These are phyloP conservation scores for Vanderwaltozyma verrucispora DNA, from an alignment of 805 yeast genomes.

Conservation along the genomic window DNA sequence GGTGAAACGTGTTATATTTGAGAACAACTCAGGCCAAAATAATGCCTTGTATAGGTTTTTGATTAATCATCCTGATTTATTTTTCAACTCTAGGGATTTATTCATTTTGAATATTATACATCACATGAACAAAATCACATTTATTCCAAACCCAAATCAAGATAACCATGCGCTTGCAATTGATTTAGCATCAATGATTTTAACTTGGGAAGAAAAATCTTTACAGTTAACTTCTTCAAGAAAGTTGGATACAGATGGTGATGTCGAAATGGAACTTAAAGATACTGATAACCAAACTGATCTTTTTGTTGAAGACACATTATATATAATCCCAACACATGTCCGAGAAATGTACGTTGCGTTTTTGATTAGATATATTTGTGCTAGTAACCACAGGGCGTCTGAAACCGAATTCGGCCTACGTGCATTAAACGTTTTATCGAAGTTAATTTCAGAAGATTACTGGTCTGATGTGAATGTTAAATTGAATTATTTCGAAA, in stretches of 20 bases:
- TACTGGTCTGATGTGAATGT: conserved; percentile 89
- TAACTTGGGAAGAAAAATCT: conserved; percentile 72
- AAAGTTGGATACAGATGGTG: conserved; percentile 16
- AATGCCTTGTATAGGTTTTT: conserved; percentile 81
- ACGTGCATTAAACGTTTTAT: conserved; percentile 68
- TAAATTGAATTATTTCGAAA: conserved; percentile 77
- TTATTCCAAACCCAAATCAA: conserved; percentile 61
- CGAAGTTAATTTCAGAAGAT: conserved; percentile 57
- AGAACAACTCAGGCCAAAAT: conserved; percentile 81
- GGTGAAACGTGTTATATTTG: conserved; percentile 87
- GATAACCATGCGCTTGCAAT: conserved; percentile 83
- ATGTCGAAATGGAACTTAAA: conserved; percentile 20
- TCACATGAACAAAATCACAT: conserved; percentile 84
- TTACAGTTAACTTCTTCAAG: conserved; percentile 7
- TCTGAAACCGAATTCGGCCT: conserved; percentile 76
- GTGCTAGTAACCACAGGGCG: conserved; percentile 76
- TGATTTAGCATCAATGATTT: conserved; percentile 76
- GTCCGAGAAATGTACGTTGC: conserved; percentile 87
- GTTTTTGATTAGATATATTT: conserved; percentile 75
- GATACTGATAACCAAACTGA: conserved; percentile 5
- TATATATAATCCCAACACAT: conserved; percentile 41
- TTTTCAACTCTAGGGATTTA: conserved; percentile 78
- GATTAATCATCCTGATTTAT: conserved; percentile 74
- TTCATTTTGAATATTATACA: conserved; percentile 82
- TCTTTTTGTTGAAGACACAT: no score